Evolutionary conservation across 129 eudicot species (phyloP), one percentile per base, ranked within the genome.

Genomic region (Scalesia atractyloides): DNA sequence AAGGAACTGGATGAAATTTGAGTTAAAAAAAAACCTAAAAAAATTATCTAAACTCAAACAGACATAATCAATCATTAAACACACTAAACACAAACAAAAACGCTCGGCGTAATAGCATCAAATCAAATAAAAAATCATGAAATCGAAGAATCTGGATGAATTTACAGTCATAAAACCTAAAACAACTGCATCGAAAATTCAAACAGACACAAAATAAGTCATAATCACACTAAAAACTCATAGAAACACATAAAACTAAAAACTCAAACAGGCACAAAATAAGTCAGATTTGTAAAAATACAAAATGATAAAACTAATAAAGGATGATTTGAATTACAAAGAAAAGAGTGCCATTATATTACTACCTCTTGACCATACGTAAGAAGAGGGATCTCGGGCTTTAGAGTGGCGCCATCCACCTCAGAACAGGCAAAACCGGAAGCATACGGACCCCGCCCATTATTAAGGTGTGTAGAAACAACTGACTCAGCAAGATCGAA

Each of bases 321-420:
- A n/a, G n/a, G n/a, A n/a, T n/a, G n/a, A n/a, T n/a, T n/a, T n/a
- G n/a, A n/a, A n/a, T n/a, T n/a, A n/a, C n/a, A n/a, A n/a, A n/a
- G n/a, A n/a, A n/a, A n/a, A n/a, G n/a, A n/a, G n/a, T n/a, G n/a
- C n/a, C n/a, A n/a, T n/a, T n/a, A n/a, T n/a, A n/a, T n/a, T n/a
- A n/a, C 20, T 83, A 92, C 98, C 95, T 92, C 98, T 83, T 92
- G 95, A 17, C 96, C 98, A 71, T 89, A 92, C 33, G 98, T 92
- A 65, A 92, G 89, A 69, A 92, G 96, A 66, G 94, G 98, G 76
- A 89, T 87, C 49, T 89, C 98, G 4, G 86, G 77, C 46, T 79
- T 79, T 52, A 86, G 70, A 69, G 85, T 77, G 13, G 80, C 72
- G 8, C 60, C 72, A 66, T 86, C 96, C 83, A 82, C 59, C 73